Evolutionary conservation across 108 stramenopile species (phyloP).

Genomic region (Skeletonema marinoi): DNA sequence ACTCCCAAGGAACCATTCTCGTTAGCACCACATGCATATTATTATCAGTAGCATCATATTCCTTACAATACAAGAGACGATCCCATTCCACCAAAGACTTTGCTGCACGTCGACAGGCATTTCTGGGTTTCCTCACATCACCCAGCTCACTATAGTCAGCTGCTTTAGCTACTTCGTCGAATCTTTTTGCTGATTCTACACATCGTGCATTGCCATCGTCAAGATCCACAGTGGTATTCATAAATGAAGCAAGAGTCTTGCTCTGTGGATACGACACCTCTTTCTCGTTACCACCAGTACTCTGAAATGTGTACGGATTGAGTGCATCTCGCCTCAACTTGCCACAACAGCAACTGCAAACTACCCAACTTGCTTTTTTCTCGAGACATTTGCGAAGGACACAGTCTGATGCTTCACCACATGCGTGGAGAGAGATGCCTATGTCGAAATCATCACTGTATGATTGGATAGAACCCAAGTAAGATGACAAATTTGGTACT

Average conservation of each 20-base stretch:
- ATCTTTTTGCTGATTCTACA: constrained; percentile 37
- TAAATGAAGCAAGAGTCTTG: constrained; percentile 32
- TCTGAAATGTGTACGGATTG: constrained; percentile 78
- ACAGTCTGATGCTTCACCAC: constrained; percentile 80
- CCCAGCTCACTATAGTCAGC: constrained; percentile 70
- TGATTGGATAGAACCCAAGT: constrained; percentile 60
- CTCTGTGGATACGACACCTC: constrained; percentile 76
- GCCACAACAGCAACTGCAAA: constrained; percentile 80
- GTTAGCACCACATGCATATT: constrained; percentile 42
- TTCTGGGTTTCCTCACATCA: constrained; percentile 47
- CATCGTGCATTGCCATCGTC: background rate
- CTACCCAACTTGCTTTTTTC: constrained; percentile 46
- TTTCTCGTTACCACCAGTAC: constrained; percentile 57
- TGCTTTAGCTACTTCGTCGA: constrained; percentile 73
- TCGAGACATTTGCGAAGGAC: constrained; percentile 55
- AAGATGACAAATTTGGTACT: constrained; percentile 63
- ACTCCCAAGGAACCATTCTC: constrained; percentile 73
- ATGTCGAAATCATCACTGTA: constrained; percentile 61
- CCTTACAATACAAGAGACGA: constrained; percentile 56
- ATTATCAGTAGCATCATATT: constrained; percentile 27
- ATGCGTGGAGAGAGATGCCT: constrained; percentile 69
- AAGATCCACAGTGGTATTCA: background rate
- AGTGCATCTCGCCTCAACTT: constrained; percentile 43
- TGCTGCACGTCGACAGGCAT: constrained; percentile 72
- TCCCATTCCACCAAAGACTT: constrained; percentile 80